phyloP scores from a whole-genome alignment of 2,329 filamentous ascomycete genomes.

The Ophiostoma perfectum region DNA sequence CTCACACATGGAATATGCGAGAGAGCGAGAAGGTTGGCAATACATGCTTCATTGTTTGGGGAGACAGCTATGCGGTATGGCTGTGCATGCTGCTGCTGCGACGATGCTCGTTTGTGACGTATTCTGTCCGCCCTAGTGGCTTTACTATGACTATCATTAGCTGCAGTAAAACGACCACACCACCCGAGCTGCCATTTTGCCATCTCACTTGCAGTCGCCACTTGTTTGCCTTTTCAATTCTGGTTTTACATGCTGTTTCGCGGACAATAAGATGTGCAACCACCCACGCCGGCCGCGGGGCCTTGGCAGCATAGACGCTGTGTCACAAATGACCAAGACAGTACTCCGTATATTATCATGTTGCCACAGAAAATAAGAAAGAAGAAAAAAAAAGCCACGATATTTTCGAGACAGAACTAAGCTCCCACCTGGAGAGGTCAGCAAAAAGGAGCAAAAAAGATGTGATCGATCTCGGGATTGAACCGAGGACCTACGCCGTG shows the following conservation, averaged over 20 bases:
- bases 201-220: background rate
- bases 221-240: background rate
- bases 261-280: too few species aligned
- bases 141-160: background rate
- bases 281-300: too few species aligned
- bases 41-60: background rate
- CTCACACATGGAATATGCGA: too few species aligned
- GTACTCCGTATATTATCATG: too few species aligned
- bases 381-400: background rate
- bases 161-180: background rate
- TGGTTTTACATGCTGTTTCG: too few species aligned
- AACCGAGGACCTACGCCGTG: slow-evolving; percentile 11
- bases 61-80: background rate
- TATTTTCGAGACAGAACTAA: background rate
- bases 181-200: background rate
- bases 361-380: background rate
- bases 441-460: background rate
- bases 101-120: background rate
- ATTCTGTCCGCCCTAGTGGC: background rate
- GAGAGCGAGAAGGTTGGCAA: background rate
- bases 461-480: slow-evolving; percentile 10
- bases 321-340: too few species aligned
- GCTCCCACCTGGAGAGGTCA: background rate
- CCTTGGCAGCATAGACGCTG: too few species aligned
- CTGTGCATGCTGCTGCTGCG: background rate